Evolutionary conservation across 192 early-diverging fungal species (phyloP).

Genomic region (Podila epigama): DNA sequence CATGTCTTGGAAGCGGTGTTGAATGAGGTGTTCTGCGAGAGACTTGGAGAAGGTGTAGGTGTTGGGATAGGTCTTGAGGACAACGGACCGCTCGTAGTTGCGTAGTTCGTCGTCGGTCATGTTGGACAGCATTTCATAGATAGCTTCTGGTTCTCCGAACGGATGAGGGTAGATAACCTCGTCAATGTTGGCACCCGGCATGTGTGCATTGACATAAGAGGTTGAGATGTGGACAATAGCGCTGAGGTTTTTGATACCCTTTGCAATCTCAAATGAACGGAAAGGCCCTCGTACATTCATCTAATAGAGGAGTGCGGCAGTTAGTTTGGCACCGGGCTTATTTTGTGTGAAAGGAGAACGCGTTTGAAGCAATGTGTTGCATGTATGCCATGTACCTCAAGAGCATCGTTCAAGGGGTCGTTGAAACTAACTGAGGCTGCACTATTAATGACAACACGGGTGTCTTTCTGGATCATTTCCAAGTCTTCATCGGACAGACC

Average conservation of each 20-base stretch:
- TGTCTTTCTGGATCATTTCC: constrained; percentile 48
- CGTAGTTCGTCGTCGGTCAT: constrained; percentile 7
- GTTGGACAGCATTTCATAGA: not conserved
- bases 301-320: no score
- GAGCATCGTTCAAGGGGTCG: constrained; percentile 52
- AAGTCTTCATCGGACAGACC: constrained; percentile 50
- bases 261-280: not conserved
- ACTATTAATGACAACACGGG: constrained; percentile 55
- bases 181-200: not conserved
- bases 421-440: constrained; percentile 56
- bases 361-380: no score
- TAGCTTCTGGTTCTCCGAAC: not conserved
- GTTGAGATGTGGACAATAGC: constrained; percentile 6
- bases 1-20: not conserved
- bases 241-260: not conserved
- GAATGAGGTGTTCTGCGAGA: constrained; percentile 1
- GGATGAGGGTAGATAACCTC: constrained; percentile 3
- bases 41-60: constrained; percentile 11
- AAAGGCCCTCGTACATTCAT: not conserved
- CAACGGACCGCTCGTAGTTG: not conserved
- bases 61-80: constrained; percentile 4
- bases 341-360: no score
- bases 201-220: constrained; percentile 2
- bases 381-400: no score
- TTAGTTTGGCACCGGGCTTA: no score